Evolutionary conservation across 257 asterid species (phyloP), one percentile per base, ranked within the genome.

Genomic region (Gentiana dahurica): DNA sequence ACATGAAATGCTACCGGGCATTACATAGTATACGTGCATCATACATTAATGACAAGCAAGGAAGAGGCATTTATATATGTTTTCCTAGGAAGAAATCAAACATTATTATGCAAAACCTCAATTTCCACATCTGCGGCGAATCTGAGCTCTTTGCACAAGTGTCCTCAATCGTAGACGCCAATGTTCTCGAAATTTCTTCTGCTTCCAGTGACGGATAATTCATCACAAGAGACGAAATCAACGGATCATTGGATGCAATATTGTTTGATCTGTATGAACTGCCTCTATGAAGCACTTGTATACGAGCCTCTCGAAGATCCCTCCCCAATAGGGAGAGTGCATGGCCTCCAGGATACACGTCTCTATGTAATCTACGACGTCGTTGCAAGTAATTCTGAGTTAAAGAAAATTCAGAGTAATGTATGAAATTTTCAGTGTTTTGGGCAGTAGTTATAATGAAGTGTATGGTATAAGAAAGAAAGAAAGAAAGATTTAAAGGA

Each of bases 231-330:
- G 93, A 83, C 0, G 94, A 84, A 63, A 89, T 81, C 41, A 78
- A 61, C 49, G 86, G 84, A 69, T 86, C 94, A 10, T 68, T 55
- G 9, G 59, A 65, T 60, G 73, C 70, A 44, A 89, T 71, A 44
- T 79, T 68, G 71, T 57, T 71, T 33, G 95, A 71, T 64, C 86
- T 78, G 59, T 61, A 77, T 41, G 46, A 0, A 59, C 68, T 67
- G 65, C 93, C 87, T 37, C 94, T 93, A 15, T 86, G 71, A 79
- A 89, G 95, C 63, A 79, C 82, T 71, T 82, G 95, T 56, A 84
- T 63, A 70, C 84, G 93, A 71, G 95, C 93, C 64, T 89, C 95
- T 50, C 94, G 79, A 43, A 89, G 82, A 72, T 89, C 95, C 73
- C 83, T 81, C 54, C 95, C 94, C 62, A 84, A 61, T 6, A 80